Evolutionary conservation across 441 rosid species (phyloP), one percentile per base, ranked within the genome.

Genomic region (Populus tomentosa): DNA sequence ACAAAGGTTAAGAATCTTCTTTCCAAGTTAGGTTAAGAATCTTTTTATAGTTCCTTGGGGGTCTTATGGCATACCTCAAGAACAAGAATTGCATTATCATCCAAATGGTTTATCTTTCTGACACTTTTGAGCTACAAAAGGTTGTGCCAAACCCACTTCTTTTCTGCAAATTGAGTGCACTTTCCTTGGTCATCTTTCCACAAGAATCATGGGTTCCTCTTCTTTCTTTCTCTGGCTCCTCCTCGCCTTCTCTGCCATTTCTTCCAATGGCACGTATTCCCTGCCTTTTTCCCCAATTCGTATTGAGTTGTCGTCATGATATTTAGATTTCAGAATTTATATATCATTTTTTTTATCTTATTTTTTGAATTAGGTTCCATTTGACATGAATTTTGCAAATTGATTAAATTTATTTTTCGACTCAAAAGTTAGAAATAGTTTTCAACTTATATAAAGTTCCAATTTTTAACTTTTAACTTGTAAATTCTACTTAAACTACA

Each of bases 151-250:
- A 79, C 73, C 75, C 81, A 50, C 28, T 70, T 63, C 78, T 73
- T 85, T 78, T 73, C 82, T 75, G 72, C 87, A 84, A 78, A 86
- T 81, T 87, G 86, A 80, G 75, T 75, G 67, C 81, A 67, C 70
- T 82, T 85, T 80, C 82, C 56, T 72, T 38, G 78, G 71, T 79
- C 42, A 74, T 74, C 40, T 71, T 8, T 77, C 79, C 23, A 76
- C 80, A 66, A 80, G 73, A 71, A 82, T 61, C 30, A 87, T 84
- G 91, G 86, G 74, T 77, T 81, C 50, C 85, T 83, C 88, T 81
- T 79, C 89, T 72, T 77, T 80, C 87, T 83, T 83, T 67, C 79
- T 86, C 71, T 84, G 82, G 74, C 83, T 92, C 76, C 84, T 89
- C 71, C 84, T 90, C 38, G 2, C 81, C 84, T 86, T 87, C 85